Percentiles rank a stretch among this genome's conserved stretches.
phyloP scores from a whole-genome alignment of 768 basidiomycete species.

The Dentipellis sp. region DNA sequence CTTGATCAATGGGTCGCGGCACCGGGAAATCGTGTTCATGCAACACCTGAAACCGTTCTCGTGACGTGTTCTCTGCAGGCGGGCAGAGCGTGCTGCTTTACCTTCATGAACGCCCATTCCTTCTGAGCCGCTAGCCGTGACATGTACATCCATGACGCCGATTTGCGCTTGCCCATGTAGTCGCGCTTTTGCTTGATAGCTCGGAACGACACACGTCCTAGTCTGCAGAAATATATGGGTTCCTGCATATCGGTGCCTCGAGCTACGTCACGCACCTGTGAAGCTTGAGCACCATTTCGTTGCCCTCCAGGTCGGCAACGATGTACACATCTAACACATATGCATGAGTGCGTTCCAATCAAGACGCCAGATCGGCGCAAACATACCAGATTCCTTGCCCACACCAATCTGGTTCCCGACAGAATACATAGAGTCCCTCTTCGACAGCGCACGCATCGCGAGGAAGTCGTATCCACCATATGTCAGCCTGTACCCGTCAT shows the following conservation, averaged over 20 bases:
- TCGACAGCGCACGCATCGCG: conserved; percentile 87
- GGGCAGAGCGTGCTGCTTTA: conserved; percentile 21
- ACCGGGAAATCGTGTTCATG: conserved; percentile 91
- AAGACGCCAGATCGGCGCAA: neutral
- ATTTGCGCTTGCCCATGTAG: conserved; percentile 91
- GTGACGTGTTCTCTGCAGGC: neutral
- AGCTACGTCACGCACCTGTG: conserved; percentile 55
- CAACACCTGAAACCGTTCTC: conserved; percentile 50
- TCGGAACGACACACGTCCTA: conserved; percentile 96
- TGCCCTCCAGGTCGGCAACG: conserved; percentile 77
- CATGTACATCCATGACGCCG: conserved; percentile 99
- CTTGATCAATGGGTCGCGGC: conserved; percentile 88
- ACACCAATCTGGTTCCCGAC: conserved; percentile 98
- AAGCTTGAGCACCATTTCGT: conserved; percentile 85
- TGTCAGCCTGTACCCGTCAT: conserved; percentile 94
- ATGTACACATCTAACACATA: conserved; percentile 67
- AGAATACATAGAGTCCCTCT: conserved; percentile 78
- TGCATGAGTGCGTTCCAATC: neutral
- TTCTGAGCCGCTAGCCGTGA: conserved; percentile 93
- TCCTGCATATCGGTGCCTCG: neutral
- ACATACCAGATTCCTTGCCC: conserved; percentile 90
- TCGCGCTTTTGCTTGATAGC: conserved; percentile 95
- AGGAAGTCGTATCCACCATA: conserved; percentile 99
- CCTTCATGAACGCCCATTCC: conserved; percentile 99
- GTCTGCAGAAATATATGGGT: conserved; percentile 32